Percentiles rank a stretch among this genome's conserved stretches.
These are phyloP conservation scores for Ceratobasidium sp. DNA, from an alignment of 1,284 basidiomycete species.

Conservation along the genomic window DNA sequence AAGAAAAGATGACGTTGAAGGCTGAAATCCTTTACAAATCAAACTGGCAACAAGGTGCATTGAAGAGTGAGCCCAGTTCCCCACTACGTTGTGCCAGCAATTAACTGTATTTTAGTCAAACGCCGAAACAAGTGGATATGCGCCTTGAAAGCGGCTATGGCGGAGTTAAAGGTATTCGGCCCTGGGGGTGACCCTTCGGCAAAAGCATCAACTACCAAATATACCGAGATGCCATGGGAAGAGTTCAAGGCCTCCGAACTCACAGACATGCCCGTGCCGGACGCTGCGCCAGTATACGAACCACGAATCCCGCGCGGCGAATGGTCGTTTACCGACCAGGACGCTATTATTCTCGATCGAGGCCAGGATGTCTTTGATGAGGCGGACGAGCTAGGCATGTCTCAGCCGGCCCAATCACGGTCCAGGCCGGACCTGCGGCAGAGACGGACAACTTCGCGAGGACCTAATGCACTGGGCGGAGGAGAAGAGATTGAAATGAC, in stretches of 20 bases:
- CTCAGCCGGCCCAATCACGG: constrained; percentile 16
- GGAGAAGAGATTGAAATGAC: constrained; percentile 46
- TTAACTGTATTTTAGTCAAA: constrained; percentile 63
- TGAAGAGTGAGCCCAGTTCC: constrained; percentile 68
- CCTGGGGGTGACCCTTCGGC: constrained; percentile 76
- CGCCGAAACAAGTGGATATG: constrained; percentile 94
- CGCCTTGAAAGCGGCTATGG: constrained; percentile 80
- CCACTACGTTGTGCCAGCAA: constrained; percentile 18
- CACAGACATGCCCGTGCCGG: constrained; percentile 50
- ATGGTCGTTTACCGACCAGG: constrained; percentile 63
- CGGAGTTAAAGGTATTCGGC: constrained; percentile 80
- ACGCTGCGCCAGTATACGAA: constrained; percentile 52
- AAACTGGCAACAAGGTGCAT: constrained; percentile 85
- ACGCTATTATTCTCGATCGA: constrained; percentile 64
- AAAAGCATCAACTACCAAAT: constrained; percentile 66
- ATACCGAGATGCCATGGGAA: constrained; percentile 81
- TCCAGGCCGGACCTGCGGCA: constrained; percentile 31
- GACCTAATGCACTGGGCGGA: constrained; percentile 10
- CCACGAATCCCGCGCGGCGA: constrained; percentile 49
- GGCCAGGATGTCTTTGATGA: constrained; percentile 70
- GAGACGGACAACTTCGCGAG: constrained; percentile 18
- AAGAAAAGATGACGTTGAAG: constrained; percentile 81
- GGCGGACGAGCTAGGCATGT: constrained; percentile 57
- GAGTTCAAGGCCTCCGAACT: constrained; percentile 65
- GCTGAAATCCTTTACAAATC: constrained; percentile 92